Base-by-base conservation (phyloP, 2,329 filamentous ascomycete species). In the Neurospora crassa region DNA sequence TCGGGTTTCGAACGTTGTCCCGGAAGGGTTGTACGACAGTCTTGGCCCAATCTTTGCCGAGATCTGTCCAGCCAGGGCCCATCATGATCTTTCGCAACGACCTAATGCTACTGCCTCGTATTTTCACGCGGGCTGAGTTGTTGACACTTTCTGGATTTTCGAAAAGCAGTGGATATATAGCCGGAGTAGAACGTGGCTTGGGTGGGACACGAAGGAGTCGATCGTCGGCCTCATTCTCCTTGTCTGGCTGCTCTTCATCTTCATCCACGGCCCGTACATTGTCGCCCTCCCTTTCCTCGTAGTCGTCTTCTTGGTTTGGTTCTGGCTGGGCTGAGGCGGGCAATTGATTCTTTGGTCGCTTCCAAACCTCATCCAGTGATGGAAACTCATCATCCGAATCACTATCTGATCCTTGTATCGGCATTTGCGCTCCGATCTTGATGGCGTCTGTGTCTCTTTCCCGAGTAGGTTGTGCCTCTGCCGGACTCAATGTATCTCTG, bases 41-140 rank as follows among this genome's bases (percentile, higher is more conserved):
- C 20, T 43, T 12, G 29, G 69, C 10, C 18, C 69, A 24, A 20
- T 68, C 20, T 6, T 29, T 40, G n/a, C 20, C 34, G 71, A 71
- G 72, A 11, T 34, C 71, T 8, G 72, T 72, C 73, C 73, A 74
- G 6, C 71, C 72, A 4, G 14, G 29, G 1, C 72, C 71, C 68
- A 74, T 71, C 68, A 74, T 71, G 29, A 70, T 7, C 5, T 34
- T 20, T 18, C n/a, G 68, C 70, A 74, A 68, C 11, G 43, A 14
- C 14, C 40, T 43, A 18, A 73, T 37, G n/a, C 70, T 67, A 18
- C 14, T n/a, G 43, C 73, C 59, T 18, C 12, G 10, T 4, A 72
- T 63, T 34, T 63, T 29, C 24, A 63, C 53, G n/a, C 11, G 34
- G 16, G 12, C 71, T 70, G 14, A 41, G 69, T 24, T n/a, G 63